Base-by-base conservation (phyloP, 2,329 filamentous ascomycete genomes). In the Neodidymelliopsis sp. region DNA sequence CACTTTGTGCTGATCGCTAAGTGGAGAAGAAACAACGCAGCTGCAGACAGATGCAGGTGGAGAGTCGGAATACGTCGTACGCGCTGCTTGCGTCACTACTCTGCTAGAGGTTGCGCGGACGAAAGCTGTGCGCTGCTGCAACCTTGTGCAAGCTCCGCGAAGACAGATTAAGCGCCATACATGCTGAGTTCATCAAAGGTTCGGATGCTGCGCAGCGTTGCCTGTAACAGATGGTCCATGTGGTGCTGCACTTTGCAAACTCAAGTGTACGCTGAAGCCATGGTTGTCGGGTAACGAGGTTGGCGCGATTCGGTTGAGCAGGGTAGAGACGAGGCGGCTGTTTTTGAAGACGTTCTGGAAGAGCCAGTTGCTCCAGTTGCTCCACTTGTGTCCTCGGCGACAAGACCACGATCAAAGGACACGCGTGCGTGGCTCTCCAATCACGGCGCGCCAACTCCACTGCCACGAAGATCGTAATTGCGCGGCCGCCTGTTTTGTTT, bases 381-480 rank as follows among this genome's bases (percentile, higher is more conserved):
- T 39, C 49, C 49, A 52, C 60, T 41, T 51, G 45, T 37, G 35
- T 51, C 56, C 51, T 52, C 54, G 58, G 58, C 58, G 58, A 60
- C 60, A 51, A 59, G 60, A 45, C 40, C 28, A 46, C 20, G 36
- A 28, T 45, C 41, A 18, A 60, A 41, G 55, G 49, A 49, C 57
- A 50, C 54, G 53, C 56, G 54, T 43, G 46, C 49, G 29, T 37
- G 38, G 38, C 33, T 36, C 53, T 48, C 53, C 58, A 59, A 62
- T 57, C 53, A 54, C 49, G 34, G 27, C 16, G 27, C 30, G 12
- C 15, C 36, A 49, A 49, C 53, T 44, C 61, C 62, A 60, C 59
- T 48, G 43, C 34, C 43, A 36, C 48, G 64, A 47, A 55, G 56
- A 67, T 67, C 58, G 47, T 52, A 64, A 67, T 69, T 67, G 63